phyloP scores from a whole-genome alignment of 2,329 filamentous ascomycete genomes.

The Sphaerulina populicola region DNA sequence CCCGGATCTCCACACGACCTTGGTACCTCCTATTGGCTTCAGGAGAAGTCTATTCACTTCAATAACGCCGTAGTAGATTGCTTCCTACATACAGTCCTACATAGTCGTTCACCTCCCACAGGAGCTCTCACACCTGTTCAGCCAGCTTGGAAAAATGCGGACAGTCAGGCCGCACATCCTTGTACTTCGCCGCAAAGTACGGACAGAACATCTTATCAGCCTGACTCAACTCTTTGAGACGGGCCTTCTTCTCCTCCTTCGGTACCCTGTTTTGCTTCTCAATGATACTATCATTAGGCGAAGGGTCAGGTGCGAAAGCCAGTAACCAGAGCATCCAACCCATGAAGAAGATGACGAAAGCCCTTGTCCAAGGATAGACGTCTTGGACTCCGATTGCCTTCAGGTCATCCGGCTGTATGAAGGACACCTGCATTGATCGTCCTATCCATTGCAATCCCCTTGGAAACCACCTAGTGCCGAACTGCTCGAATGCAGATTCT shows the following conservation, averaged over 20 bases:
- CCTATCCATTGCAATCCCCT: not conserved
- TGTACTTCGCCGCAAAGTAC: not conserved
- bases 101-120: not conserved
- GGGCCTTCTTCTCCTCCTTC: not conserved
- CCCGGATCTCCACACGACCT: too few species aligned
- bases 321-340: constrained; percentile 3
- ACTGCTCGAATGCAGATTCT: not conserved
- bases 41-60: too few species aligned
- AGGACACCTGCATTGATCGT: not conserved
- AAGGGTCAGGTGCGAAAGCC: constrained; percentile 1
- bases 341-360: not conserved
- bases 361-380: not conserved
- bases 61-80: too few species aligned
- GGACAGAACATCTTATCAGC: constrained; percentile 5
- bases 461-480: not conserved
- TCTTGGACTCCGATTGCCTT: not conserved
- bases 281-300: not conserved
- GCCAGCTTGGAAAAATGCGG: not conserved
- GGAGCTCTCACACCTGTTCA: not conserved
- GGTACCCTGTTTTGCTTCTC: not conserved
- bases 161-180: constrained; percentile 1
- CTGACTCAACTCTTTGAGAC: not conserved
- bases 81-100: too few species aligned
- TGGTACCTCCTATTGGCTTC: too few species aligned
- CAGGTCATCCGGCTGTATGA: not conserved